A percentile compares a stretch with the other conserved stretches of the same genome.
These are phyloP conservation scores for Syzygium oleosum DNA, from an alignment of 345 rosid species.

Conservation along the genomic window DNA sequence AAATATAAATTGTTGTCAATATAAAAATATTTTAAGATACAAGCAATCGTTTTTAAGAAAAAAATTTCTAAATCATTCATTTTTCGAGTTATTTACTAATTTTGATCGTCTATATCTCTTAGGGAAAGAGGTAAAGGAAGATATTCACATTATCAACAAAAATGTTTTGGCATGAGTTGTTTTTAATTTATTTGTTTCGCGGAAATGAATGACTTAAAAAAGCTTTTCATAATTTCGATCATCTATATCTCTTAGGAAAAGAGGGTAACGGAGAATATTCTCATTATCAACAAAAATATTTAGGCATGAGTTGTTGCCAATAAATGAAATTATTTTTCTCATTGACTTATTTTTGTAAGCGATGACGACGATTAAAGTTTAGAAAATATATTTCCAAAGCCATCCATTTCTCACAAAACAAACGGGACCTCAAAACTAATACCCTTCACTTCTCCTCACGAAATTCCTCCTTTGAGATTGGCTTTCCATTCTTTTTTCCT, in stretches of 20 bases:
- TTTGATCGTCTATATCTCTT: too few relatives aligned
- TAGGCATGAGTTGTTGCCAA: background rate
- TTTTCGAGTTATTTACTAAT: accelerated
- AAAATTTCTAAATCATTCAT: background rate
- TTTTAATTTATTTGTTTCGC: too few relatives aligned
- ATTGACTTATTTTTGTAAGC: background rate
- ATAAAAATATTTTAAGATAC: background rate
- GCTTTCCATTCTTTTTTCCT: background rate
- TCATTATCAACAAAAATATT: background rate
- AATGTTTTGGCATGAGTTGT: too few relatives aligned
- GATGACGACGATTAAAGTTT: background rate
- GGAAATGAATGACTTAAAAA: background rate
- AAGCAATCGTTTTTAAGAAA: background rate
- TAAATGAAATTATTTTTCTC: background rate
- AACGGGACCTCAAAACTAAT: background rate
- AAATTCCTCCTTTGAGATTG: background rate
- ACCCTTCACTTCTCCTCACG: background rate
- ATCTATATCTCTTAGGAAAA: background rate
- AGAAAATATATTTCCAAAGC: background rate
- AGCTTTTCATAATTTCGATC: background rate
- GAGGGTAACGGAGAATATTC: background rate
- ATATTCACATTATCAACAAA: too few relatives aligned
- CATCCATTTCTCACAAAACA: background rate
- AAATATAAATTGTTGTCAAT: background rate
- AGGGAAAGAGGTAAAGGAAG: too few relatives aligned